phyloP scores from a whole-genome alignment of 176 grass and related monocot genomes.

The Sorghum bicolor region Sorghum_bicolor_NCBIv3 NC_012876.2:4645001-4645500 shows the following conservation, averaged over 20 bases:
- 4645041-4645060: not conserved
- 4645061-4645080: constrained; percentile 29
- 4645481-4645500: not conserved
- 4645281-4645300: not conserved
- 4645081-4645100: not conserved
- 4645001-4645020: not conserved
- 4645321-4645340: not conserved
- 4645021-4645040: not conserved
- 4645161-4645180: constrained; percentile 89
- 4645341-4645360: not conserved
- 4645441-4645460: not conserved
- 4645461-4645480: not conserved
- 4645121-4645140: constrained; percentile 75
- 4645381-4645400: not conserved
- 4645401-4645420: constrained; percentile 1
- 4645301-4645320: not conserved
- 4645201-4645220: constrained; percentile 95
- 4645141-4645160: constrained; percentile 66
- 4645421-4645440: constrained; percentile 14
- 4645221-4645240: constrained; percentile 48
- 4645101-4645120: constrained; percentile 40
- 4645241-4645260: constrained; percentile 12
- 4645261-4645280: not conserved
- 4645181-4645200: constrained; percentile 98
- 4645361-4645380: not conserved